phyloP scores from a whole-genome alignment of 2,329 filamentous ascomycete species.

The Sporothrix phasma region DNA sequence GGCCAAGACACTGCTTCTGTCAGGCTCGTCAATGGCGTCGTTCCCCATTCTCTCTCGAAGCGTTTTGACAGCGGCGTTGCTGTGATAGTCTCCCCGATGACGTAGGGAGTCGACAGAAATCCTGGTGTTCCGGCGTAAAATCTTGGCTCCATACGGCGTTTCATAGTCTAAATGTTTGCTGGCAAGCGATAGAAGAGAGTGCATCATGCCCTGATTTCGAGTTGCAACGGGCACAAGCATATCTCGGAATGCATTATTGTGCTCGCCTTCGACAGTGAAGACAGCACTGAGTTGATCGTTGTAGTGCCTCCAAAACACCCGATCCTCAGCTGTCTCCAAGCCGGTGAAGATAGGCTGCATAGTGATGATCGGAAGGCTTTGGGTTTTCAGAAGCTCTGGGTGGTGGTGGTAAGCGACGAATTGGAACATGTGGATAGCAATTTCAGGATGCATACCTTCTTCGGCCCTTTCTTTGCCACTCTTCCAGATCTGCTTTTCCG shows the following conservation, averaged over 20 bases:
- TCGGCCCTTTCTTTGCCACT: conserved; percentile 69
- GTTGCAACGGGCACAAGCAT: conserved; percentile 75
- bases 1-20: conserved; percentile 38
- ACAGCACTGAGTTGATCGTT: conserved; percentile 68
- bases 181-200: conserved; percentile 75
- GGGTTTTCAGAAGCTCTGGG: conserved; percentile 41
- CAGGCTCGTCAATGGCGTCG: conserved; percentile 26
- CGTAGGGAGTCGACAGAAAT: conserved; percentile 38
- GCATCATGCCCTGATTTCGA: conserved; percentile 74
- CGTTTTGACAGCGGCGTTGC: conserved; percentile 43
- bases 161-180: conserved; percentile 62
- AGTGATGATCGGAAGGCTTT: conserved; percentile 42
- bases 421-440: background rate
- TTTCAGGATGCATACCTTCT: conserved; percentile 42
- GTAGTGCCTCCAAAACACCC: conserved; percentile 75
- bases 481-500: conserved; percentile 77
- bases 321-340: conserved; percentile 70
- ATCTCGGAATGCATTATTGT: conserved; percentile 76
- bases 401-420: background rate
- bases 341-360: conserved; percentile 64
- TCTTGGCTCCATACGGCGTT: conserved; percentile 44
- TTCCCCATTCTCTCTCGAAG: conserved; percentile 38
- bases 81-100: conserved; percentile 45
- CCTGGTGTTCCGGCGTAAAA: conserved; percentile 40
- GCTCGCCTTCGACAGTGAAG: conserved; percentile 70